Evolutionary conservation across 768 basidiomycete species (phyloP), one percentile per base, ranked within the genome.

Genomic region (Russula ochroleuca): DNA sequence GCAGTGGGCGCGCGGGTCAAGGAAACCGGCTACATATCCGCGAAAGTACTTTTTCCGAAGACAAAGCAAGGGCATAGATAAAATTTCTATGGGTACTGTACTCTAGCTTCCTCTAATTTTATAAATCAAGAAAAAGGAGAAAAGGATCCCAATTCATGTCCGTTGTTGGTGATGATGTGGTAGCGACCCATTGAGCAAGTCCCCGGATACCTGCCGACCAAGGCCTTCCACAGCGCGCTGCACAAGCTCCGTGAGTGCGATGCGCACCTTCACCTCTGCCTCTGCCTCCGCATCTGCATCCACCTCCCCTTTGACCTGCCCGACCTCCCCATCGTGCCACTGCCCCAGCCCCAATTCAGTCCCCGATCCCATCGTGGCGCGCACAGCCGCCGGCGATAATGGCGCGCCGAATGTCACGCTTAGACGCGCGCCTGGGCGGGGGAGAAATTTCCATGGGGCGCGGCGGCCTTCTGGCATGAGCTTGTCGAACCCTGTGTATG

Each of bases 381-480:
- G 59, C 48, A 84, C 70, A 43, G 75, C 73, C 35, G 76, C 73
- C 0, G 76, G 63, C 25, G 82, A 78, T 53, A 95, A 76, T 1
- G 93, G 92, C 45, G 84, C 75, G 23, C 94, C 95, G 69, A 96
- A 88, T 0, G 90, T 86, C 57, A 98, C 81, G 68, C 84, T 84
- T 40, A 97, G 78, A 40, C 77, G 77, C 14, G 83, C 77, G 65
- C 90, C 79, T 37, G 80, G 72, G 64, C 83, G 79, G 45, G 95
- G 85, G 68, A 88, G 62, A 72, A 81, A 86, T 65, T 88, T 91
- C 78, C 80, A 82, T 3, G 93, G 94, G 69, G 83, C 87, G 2
- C 78, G 69, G 21, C 94, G 85, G 35, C 86, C 84, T 74, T 93
- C 94, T 48, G 92, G 91, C 94, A 98, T 95, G 19, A 97, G 77